These are phyloP conservation scores for Russula abietina DNA, from an alignment of 768 basidiomycete genomes.

Conservation along the genomic window DNA sequence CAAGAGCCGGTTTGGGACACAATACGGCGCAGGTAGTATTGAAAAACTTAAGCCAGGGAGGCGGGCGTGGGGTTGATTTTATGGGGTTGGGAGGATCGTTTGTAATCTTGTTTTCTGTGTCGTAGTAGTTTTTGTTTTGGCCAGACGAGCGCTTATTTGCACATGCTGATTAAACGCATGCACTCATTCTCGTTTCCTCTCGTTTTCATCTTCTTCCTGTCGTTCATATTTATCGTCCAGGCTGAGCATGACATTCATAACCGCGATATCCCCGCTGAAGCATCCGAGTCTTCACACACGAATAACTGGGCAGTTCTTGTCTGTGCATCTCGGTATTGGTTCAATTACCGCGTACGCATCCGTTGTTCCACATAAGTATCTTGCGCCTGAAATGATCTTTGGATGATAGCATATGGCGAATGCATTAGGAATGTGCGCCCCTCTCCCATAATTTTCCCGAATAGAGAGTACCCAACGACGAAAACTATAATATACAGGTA, in stretches of 20 bases:
- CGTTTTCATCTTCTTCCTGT: conserved; percentile 9
- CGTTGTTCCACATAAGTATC: background rate
- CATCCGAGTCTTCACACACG: conserved; percentile 51
- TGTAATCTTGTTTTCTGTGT: background rate
- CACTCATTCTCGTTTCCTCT: background rate
- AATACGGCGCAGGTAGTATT: conserved; percentile 4
- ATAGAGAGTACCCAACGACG: background rate
- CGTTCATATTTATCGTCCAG: background rate
- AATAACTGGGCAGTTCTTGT: conserved; percentile 99
- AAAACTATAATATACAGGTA: conserved; percentile 51
- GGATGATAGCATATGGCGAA: conserved; percentile 89
- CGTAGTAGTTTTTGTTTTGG: background rate
- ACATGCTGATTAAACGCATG: background rate
- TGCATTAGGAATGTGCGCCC: conserved; percentile 85
- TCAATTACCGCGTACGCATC: conserved; percentile 85
- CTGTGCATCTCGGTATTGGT: conserved; percentile 93
- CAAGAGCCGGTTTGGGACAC: conserved; percentile 18
- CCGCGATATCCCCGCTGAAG: conserved; percentile 4
- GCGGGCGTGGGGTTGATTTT: conserved; percentile 6
- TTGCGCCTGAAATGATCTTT: background rate
- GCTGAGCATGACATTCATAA: conserved; percentile 10
- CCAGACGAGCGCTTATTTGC: background rate
- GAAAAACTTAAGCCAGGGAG: conserved; percentile 12
- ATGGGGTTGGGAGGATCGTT: background rate
- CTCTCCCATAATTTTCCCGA: background rate